Base-by-base conservation (phyloP, 208 protist species). In the Trypanosoma grayi region DNA sequence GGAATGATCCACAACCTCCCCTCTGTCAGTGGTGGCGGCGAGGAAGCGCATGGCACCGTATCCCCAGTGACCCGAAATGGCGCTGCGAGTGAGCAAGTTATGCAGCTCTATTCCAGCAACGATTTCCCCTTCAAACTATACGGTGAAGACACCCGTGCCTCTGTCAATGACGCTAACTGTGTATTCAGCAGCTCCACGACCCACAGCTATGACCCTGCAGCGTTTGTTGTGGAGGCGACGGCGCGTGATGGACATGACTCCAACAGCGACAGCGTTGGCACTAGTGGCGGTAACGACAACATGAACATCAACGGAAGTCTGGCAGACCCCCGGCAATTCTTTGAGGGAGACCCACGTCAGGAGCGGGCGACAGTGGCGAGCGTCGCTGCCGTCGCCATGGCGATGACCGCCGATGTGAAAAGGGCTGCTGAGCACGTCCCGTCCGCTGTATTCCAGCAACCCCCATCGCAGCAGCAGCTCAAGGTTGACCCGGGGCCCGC, bases 141-240 rank as follows among this genome's bases (percentile, higher is more conserved):
- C 61, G 79, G 77, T 44, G 85, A 88, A 75, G 48, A 73, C 24
- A 53, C 55, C 16, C 51, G 31, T 9, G 73, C 56, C 24, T 65
- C 43, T 37, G 60, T 75, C 47, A 78, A 59, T 10, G 72, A 80
- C 47, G 57, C 44, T 25, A 73, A 74, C 41, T 79, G 82, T 33
- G 65, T 89, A 39, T 85, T 86, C 50, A 60, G 77, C 43, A 81
- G 73, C 20, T 57, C 60, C 2, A 77, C 55, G 18, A 24, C 67
- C 13, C 72, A 73, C 31, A 89, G 79, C 72, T 85, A 89, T 65
- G 75, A 83, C 67, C 73, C 77, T 0, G 55, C 76, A 10, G 44
- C 72, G 28, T 70, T 92, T 56, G 80, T 67, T 45, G 70, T 66
- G 52, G 76, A 84, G 57, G 22, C 79, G 36, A 66, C 62, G 28